Evolutionary conservation across 192 early-diverging fungal genomes (phyloP), one percentile per base, ranked within the genome.

Genomic region (Coemansia sp.): DNA sequence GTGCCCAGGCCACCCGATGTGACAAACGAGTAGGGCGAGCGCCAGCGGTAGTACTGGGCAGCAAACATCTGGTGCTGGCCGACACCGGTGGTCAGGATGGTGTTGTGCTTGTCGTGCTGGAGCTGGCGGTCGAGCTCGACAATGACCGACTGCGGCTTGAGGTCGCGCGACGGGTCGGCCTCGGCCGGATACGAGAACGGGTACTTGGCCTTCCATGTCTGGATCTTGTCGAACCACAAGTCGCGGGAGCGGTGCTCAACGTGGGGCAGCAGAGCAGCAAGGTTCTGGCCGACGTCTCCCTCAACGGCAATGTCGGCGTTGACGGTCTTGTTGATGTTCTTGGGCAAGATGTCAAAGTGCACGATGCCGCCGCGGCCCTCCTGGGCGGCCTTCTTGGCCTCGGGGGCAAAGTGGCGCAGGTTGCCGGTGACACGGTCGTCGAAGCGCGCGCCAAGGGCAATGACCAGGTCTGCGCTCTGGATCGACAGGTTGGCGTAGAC

Each of bases 41-140:
- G 79, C 92, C 93, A 97, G 70, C 91, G 77, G 75, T 83, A 94
- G 69, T 86, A 91, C 74, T 99, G 96, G 7, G 93, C 93, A 18
- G 93, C 86, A 93, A 94, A 99, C 96, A 99, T 99, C 67, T 99
- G 96, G 83, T 99, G 96, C 67, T 95, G 95, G 25, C 94, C 96
- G 1, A 99, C 94, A 46, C 96, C 96, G 14, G 96, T 97, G 25
- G 94, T 86, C 55, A 99, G 80, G 43, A 99, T 88, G 45, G 93
- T 91, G 60, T 94, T 87, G 25, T 94, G 85, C 81, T 96, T 96
- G 41, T 81, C 84, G 65, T 87, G 60, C 24, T 78, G 72, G 13
- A 87, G 85, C 78, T 94, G 92, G 22, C 80, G 72, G 59, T 95
- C 84, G 30, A 99, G 81, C 73, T 95, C 94, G 42, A 91, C 89